Evolutionary conservation across 2,329 filamentous ascomycete species (phyloP), one percentile per base, ranked within the genome.

Genomic region (Furcasterigmium sp.): DNA sequence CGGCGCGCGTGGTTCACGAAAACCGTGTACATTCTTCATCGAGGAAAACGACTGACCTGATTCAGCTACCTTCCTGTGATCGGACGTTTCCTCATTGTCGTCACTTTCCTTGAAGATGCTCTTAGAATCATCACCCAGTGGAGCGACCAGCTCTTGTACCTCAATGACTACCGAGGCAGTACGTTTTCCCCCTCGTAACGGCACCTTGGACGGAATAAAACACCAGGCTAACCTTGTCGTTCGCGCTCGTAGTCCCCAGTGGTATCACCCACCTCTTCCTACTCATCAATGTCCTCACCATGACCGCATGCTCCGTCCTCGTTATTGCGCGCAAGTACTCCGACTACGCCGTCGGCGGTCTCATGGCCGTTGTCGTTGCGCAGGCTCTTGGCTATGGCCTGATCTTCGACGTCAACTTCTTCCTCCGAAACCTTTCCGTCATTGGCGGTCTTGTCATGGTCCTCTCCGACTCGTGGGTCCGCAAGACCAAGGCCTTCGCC

Each of bases 361-460:
- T 98, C 51, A 86, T 96, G 64, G 85, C 74, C 42, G 93, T 98
- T 42, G 91, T 98, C 41, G 68, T 98, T 49, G 85, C 90, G 26
- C 93, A 98, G 70, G 93, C 91, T 17, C 80, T 98, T 44, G 93
- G 93, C 56, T 98, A 98, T 65, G 93, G 93, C 46, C 80, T 98
- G 50, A 95, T 98, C 67, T 97, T 98, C 66, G 93, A 98, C 68
- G 80, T 97, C 61, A 98, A 97, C 81, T 98, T 98, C 78, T 98
- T 98, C 83, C 85, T 98, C 52, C 91, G 93, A 70, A 98, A 98
- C 64, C 76, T 98, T 49, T 95, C 90, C 52, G 93, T 98, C 58
- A 91, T 97, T 74, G 93, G 93, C 56, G 93, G 93, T 47, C 80
- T 98, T 36, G 78, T 98, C 56, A 97, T 98, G 93, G 93, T 98